Evolutionary conservation across 2,329 filamentous ascomycete species (phyloP).

Genomic region (Microsporum ferrugineum): DNA sequence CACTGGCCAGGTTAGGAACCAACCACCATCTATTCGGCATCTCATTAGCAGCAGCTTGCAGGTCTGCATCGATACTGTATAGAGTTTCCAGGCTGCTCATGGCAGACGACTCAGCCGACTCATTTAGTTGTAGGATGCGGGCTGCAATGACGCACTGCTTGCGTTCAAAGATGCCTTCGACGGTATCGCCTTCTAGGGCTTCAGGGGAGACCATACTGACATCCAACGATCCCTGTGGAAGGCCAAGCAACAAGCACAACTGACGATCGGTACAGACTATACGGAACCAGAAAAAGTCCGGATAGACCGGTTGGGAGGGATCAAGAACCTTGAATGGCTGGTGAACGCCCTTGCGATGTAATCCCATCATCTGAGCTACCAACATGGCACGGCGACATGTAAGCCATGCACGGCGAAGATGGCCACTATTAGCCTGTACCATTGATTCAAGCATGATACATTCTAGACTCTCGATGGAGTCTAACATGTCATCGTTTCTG

Average conservation of each 20-base stretch:
- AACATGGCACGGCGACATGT: constrained; percentile 29
- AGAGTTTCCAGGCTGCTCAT: constrained; percentile 28
- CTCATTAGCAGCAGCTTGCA: constrained; percentile 32
- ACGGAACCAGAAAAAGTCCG: constrained; percentile 30
- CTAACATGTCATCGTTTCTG: constrained; percentile 29
- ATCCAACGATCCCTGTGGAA: constrained; percentile 24
- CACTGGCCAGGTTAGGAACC: constrained; percentile 8
- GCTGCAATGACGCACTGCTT: constrained; percentile 35
- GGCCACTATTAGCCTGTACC: constrained; percentile 31
- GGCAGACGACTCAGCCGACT: constrained; percentile 1
- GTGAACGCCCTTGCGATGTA: constrained; percentile 23
- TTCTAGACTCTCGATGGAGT: constrained; percentile 32
- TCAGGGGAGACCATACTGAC: constrained; percentile 11
- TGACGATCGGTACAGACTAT: constrained; percentile 30
- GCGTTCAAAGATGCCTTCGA: constrained; percentile 37
- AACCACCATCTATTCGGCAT: constrained; percentile 42
- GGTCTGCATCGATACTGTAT: constrained; percentile 35
- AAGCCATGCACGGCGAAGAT: constrained; percentile 33
- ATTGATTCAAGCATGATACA: constrained; percentile 34
- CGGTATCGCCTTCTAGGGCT: constrained; percentile 26
- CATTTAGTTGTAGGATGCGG: constrained; percentile 41
- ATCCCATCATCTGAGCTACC: constrained; percentile 33
- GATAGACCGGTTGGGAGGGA: constrained; percentile 10
- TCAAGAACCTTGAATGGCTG: constrained; percentile 16
- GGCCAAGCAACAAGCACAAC: constrained; percentile 32